These are phyloP conservation scores for Kazachstania africana DNA, from an alignment of 805 yeast species.

Conservation along the genomic window DNA sequence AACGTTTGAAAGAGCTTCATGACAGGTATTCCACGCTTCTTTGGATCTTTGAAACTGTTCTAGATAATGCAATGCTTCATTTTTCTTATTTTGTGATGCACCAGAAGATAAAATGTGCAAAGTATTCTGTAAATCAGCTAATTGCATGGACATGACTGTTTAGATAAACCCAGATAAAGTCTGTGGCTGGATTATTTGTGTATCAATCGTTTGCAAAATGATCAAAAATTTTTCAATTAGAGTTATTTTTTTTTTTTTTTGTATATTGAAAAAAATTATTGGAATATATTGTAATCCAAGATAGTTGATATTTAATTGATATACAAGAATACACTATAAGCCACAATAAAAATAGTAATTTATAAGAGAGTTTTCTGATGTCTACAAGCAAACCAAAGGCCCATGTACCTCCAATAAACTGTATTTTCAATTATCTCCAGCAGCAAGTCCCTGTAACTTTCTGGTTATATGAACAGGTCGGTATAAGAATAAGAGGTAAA, in stretches of 20 bases:
- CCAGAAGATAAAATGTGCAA: constrained; percentile 22
- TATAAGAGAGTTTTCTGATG: too few relatives aligned
- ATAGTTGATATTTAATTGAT: too few relatives aligned
- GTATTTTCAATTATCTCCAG: constrained; percentile 77
- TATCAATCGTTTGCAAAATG: not conserved
- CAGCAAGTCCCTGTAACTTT: constrained; percentile 68
- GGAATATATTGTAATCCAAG: too few relatives aligned
- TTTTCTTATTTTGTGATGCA: constrained; percentile 23
- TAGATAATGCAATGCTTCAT: constrained; percentile 41
- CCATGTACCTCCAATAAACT: constrained; percentile 87
- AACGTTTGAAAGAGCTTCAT: constrained; percentile 35
- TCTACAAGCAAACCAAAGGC: too few relatives aligned
- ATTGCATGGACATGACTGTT: constrained; percentile 8
- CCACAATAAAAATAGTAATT: too few relatives aligned
- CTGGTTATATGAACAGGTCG: constrained; percentile 84
- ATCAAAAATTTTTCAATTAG: not conserved
- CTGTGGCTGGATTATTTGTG: too few relatives aligned
- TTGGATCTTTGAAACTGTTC: constrained; percentile 75
- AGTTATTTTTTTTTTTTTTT: not conserved
- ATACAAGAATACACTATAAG: too few relatives aligned
- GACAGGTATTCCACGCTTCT: constrained; percentile 69
- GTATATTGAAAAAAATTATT: not conserved
- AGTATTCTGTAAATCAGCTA: constrained; percentile 16
- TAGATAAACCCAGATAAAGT: too few relatives aligned
- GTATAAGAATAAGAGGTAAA: constrained; percentile 65